Base-by-base conservation (phyloP, 176 grass and related monocot species). In the Tillandsia leiboldiana region DNA sequence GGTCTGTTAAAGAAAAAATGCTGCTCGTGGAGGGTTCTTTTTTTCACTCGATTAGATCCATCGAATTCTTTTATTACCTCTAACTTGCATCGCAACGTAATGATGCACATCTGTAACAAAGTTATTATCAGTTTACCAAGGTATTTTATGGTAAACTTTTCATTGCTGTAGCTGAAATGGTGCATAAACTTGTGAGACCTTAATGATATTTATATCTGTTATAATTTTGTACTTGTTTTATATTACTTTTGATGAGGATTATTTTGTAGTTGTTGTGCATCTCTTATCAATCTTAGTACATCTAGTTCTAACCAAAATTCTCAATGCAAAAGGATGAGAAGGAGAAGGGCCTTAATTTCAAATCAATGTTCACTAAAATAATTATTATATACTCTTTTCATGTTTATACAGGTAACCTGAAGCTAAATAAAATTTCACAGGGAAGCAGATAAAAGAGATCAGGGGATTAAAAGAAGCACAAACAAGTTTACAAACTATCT, bases 91-190 rank as follows among this genome's bases (percentile, higher is more conserved):
- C 65, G 4, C 27, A 42, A 42, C 33, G 1, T 29, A 53, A 69
- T 77, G 75, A 67, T 50, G 50, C 65, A 58, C 53, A 69, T 59
- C 29, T 77, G 65, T 77, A 77, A 77, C 51, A 69, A 62, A 50
- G 51, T 51, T 29, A 5, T 68, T 49, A 8, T 68, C 58, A 18
- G 64, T 77, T 77, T 77, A 61, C 75, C 75, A 69, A 49, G 29
- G 22, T 69, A 77, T 77, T 77, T 69, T 61, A 77, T 50, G 75
- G 65, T 77, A 69, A 77, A 77, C 75, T 69, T 56, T 67, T 77
- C 12, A 50, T 61, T 12, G 50, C 49, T 65, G 12, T 17, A 48
- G 49, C 48, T 50, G 17, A 68, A 47, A 15, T 22, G 63, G 49
- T 76, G 11, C 48, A 65, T 24, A 47, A 54, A 67, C 73, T 20